Evolutionary conservation across 495 filamentous ascomycete genomes (phyloP).

Genomic region (Daldinia vernicosa): DNA sequence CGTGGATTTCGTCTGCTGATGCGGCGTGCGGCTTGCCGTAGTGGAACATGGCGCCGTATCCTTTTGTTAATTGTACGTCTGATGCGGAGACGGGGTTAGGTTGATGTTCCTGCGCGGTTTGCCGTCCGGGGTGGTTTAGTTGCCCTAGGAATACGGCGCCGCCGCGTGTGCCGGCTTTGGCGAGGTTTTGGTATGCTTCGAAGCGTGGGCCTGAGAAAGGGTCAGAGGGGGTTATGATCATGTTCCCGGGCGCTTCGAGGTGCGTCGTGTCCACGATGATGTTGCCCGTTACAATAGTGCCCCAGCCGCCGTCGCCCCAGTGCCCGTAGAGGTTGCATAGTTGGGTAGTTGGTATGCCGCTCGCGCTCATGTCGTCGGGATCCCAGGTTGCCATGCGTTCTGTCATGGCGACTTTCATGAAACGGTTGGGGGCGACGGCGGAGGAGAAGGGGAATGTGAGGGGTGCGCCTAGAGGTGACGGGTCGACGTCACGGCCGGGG

Average conservation of each 20-base stretch:
- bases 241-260: conserved; percentile 66
- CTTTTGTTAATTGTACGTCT: conserved; percentile 62
- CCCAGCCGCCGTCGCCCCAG: conserved; percentile 69
- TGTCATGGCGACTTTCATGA: conserved; percentile 72
- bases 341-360: conserved; percentile 67
- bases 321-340: conserved; percentile 67
- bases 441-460: conserved; percentile 67
- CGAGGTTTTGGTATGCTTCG: conserved; percentile 65
- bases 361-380: conserved; percentile 54
- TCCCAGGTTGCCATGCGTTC: conserved; percentile 69
- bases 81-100: conserved; percentile 66
- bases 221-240: conserved; percentile 61
- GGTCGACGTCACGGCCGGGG: conserved; percentile 42
- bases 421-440: conserved; percentile 64
- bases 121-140: conserved; percentile 70
- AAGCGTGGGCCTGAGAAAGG: conserved; percentile 63
- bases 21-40: conserved; percentile 53
- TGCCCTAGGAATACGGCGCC: conserved; percentile 68
- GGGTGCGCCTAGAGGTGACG: conserved; percentile 61
- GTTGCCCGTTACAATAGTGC: conserved; percentile 69
- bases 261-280: conserved; percentile 69
- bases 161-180: conserved; percentile 61
- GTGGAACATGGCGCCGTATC: conserved; percentile 40
- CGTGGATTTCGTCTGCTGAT: conserved; percentile 57
- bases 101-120: conserved; percentile 59